These are phyloP conservation scores for Ehretia macrophylla DNA, from an alignment of 257 asterid species.

Conservation along the genomic window DNA sequence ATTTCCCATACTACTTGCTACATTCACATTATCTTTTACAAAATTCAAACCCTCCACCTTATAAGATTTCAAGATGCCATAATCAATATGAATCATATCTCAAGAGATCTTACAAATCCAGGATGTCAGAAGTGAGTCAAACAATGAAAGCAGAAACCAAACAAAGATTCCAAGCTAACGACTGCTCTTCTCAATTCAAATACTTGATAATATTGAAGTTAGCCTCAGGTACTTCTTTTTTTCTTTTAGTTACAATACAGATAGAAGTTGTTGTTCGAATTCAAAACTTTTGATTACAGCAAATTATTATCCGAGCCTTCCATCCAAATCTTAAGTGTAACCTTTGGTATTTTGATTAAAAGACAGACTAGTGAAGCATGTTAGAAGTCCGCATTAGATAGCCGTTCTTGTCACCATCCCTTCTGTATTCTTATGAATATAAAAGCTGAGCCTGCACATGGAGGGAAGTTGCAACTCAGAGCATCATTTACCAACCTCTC, in stretches of 20 bases:
- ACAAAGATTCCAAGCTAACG: conserved; percentile 47
- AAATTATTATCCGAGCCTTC: too few relatives aligned
- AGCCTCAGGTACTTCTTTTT: too few relatives aligned
- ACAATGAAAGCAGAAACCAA: conserved; percentile 30
- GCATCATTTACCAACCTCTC: conserved; percentile 36
- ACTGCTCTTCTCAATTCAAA: conserved; percentile 18
- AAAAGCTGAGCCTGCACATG: conserved; percentile 44
- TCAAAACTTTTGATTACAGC: too few relatives aligned
- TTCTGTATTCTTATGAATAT: conserved; percentile 30
- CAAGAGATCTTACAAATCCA: conserved; percentile 11
- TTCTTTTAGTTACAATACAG: too few relatives aligned
- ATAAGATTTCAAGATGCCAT: conserved; percentile 3
- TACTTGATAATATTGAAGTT: too few relatives aligned
- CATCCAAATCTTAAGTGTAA: too few relatives aligned
- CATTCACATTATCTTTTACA: not conserved
- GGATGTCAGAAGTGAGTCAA: conserved; percentile 18
- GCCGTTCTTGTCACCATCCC: conserved; percentile 26
- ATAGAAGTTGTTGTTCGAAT: too few relatives aligned
- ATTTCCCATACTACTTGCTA: too few relatives aligned
- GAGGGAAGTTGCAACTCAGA: conserved; percentile 40
- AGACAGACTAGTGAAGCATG: conserved; percentile 22
- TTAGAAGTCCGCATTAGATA: conserved; percentile 37
- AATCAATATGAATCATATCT: not conserved
- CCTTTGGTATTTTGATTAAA: too few relatives aligned
- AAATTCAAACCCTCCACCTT: conserved; percentile 1